phyloP scores from a whole-genome alignment of 2,329 filamentous ascomycete species.

The Apiospora marii region DNA sequence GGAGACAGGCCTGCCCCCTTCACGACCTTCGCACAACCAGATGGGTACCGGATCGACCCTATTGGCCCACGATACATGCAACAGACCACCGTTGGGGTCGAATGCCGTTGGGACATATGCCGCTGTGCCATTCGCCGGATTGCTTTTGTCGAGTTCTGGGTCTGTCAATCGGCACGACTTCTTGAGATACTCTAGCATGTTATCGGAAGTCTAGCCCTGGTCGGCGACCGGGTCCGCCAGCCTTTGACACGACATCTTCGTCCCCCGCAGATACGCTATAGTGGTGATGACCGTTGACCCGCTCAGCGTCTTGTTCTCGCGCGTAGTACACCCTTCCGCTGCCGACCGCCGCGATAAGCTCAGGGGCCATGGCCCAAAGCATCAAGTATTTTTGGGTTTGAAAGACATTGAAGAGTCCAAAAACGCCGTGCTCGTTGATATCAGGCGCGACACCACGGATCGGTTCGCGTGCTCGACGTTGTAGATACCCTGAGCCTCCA shows the following conservation, averaged over 20 bases:
- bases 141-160: constrained; percentile 32
- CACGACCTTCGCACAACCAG: not conserved
- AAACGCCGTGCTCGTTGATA: not conserved
- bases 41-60: not conserved
- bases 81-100: not conserved
- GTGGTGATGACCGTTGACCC: constrained; percentile 41
- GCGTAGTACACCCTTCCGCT: constrained; percentile 35
- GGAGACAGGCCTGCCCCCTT: not conserved
- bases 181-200: constrained; percentile 36
- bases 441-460: not conserved
- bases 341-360: constrained; percentile 29
- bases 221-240: constrained; percentile 37
- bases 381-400: constrained; percentile 3
- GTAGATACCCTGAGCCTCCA: constrained; percentile 47
- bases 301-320: constrained; percentile 40
- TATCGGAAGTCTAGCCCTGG: constrained; percentile 35
- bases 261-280: constrained; percentile 41
- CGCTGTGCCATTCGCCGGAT: constrained; percentile 35
- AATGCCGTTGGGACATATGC: constrained; percentile 30
- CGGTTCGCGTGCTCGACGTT: constrained; percentile 36
- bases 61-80: not conserved
- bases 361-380: constrained; percentile 38
- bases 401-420: not conserved
- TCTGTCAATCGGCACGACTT: constrained; percentile 37
- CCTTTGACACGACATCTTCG: constrained; percentile 34